Conservation (phyloP, 257 asterid species). For the Solanum gandarillasii region DNA sequence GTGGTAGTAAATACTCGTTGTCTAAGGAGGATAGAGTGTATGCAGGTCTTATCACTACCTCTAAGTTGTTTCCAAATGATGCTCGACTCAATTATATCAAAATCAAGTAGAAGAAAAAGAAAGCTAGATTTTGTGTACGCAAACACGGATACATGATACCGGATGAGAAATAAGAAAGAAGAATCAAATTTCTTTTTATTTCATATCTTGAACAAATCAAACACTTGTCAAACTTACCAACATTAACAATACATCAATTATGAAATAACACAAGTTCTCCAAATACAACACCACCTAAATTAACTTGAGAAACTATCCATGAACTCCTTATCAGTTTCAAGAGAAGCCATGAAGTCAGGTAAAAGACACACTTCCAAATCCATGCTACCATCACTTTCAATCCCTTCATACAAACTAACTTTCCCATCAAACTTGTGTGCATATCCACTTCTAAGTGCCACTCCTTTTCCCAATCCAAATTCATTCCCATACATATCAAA, state of each 20-base stretch:
- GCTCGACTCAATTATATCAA: not conserved
- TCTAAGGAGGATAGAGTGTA: too few species aligned
- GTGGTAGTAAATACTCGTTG: not conserved
- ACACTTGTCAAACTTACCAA: not conserved
- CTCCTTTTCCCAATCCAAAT: slow-evolving; percentile 29
- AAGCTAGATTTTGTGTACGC: too few species aligned
- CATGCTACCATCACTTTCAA: slow-evolving; percentile 24
- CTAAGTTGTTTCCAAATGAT: too few species aligned
- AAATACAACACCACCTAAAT: not conserved
- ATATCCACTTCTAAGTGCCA: slow-evolving; percentile 22
- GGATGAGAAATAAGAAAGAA: not conserved
- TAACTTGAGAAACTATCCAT: not conserved
- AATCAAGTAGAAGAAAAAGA: too few species aligned
- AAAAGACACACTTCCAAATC: slow-evolving; percentile 21
- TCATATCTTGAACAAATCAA: not conserved
- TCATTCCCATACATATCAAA: slow-evolving; percentile 20
- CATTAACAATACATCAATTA: not conserved
- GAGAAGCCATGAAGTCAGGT: slow-evolving; percentile 15
- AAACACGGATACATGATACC: not conserved
- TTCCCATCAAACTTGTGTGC: slow-evolving; percentile 25
- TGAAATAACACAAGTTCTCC: not conserved
- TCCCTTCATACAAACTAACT: slow-evolving; percentile 9
- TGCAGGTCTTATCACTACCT: too few species aligned
- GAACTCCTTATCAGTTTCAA: slow-evolving; percentile 19
- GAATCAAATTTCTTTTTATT: not conserved